A percentile compares a stretch with the other conserved stretches of the same genome.
phyloP scores from a whole-genome alignment of 2,329 filamentous ascomycete species.

The Aspergillus sp. region DNA sequence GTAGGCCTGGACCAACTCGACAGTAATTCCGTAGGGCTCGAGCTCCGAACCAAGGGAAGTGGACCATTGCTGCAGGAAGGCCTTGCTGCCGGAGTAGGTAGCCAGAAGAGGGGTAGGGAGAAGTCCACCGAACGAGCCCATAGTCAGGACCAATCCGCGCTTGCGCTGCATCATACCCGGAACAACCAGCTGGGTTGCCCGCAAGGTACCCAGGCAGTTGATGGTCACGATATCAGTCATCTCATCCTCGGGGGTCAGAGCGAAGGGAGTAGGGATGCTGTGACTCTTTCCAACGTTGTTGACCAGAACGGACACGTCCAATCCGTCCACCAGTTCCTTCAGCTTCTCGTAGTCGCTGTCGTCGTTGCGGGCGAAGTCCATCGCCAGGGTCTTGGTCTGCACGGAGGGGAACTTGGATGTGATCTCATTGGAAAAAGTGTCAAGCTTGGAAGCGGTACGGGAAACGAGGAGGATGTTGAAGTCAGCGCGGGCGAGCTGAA shows the following conservation, averaged over 20 bases:
- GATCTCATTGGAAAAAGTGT: constrained; percentile 74
- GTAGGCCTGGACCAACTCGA: constrained; percentile 90
- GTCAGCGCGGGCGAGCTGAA: constrained; percentile 84
- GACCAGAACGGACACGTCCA: constrained; percentile 84
- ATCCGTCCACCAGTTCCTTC: constrained; percentile 65
- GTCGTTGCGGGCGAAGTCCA: constrained; percentile 85
- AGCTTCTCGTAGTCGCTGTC: constrained; percentile 79
- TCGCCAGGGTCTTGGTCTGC: constrained; percentile 76
- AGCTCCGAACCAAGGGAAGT: constrained; percentile 82
- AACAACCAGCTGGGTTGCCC: constrained; percentile 80
- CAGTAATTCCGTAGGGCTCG: constrained; percentile 75
- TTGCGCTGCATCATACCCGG: constrained; percentile 83
- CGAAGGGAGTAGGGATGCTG: constrained; percentile 86
- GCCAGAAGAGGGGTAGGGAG: constrained; percentile 89
- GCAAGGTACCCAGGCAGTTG: constrained; percentile 89
- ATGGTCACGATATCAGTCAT: constrained; percentile 89
- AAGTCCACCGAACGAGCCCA: constrained; percentile 95
- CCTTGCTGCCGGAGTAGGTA: constrained; percentile 96
- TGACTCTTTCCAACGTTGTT: constrained; percentile 98
- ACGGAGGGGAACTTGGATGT: constrained; percentile 66
- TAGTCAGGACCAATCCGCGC: constrained; percentile 87
- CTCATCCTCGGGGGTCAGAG: constrained; percentile 75
- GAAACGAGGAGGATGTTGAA: constrained; percentile 96
- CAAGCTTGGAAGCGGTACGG: constrained; percentile 90
- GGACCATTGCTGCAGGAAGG: constrained; percentile 97